These are phyloP conservation scores for Gossypium lobatum DNA, from an alignment of 441 rosid species.

Conservation along the genomic window DNA sequence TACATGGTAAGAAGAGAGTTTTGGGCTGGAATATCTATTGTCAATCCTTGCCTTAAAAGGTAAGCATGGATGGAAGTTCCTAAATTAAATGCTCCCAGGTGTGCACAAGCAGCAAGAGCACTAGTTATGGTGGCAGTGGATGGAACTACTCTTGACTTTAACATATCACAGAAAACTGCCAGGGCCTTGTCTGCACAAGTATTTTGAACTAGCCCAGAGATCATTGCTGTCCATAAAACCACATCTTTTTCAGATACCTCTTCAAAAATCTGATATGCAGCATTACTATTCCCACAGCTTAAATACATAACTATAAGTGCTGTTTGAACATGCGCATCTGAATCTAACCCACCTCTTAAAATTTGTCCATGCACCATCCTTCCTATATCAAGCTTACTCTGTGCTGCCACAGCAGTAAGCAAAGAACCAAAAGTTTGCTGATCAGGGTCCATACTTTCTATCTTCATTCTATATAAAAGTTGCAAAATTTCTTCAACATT, in stretches of 20 bases:
- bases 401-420: slow-evolving; percentile 31
- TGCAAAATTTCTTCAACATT: slow-evolving; percentile 30
- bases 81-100: slow-evolving; percentile 34
- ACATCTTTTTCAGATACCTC: slow-evolving; percentile 33
- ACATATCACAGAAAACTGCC: slow-evolving; percentile 34
- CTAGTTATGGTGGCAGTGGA: slow-evolving; percentile 46
- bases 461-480: slow-evolving; percentile 36
- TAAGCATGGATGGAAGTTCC: slow-evolving; percentile 55
- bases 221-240: slow-evolving; percentile 54
- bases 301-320: slow-evolving; percentile 43
- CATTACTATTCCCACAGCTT: slow-evolving; percentile 34
- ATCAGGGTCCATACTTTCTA: slow-evolving; percentile 38
- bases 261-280: slow-evolving; percentile 31
- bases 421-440: slow-evolving; percentile 40
- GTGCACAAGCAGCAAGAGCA: slow-evolving; percentile 53
- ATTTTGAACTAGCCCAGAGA: slow-evolving; percentile 55
- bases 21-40: slow-evolving; percentile 33
- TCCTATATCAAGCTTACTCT: slow-evolving; percentile 37
- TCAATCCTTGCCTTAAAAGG: slow-evolving; percentile 32
- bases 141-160: slow-evolving; percentile 34
- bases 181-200: slow-evolving; percentile 44
- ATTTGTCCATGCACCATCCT: slow-evolving; percentile 45
- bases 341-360: slow-evolving; percentile 28
- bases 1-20: slow-evolving; percentile 59
- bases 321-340: slow-evolving; percentile 41